Base-by-base conservation (phyloP, 148 eudicot genomes). In the Nyssa sinensis region DNA sequence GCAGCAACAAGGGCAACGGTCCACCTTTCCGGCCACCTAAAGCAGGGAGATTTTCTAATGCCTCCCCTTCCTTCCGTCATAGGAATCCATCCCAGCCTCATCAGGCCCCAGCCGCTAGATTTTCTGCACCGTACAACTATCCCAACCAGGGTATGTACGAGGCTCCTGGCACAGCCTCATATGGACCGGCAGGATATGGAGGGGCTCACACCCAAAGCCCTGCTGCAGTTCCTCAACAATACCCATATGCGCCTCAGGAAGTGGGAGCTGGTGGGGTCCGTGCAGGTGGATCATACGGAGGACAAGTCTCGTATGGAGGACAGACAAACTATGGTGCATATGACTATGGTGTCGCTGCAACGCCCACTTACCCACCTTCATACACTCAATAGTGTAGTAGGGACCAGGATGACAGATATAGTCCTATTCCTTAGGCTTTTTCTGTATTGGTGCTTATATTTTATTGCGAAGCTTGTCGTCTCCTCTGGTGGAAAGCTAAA, bases 21-120 rank as follows among this genome's bases (percentile, higher is more conserved):
- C 64, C 74, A 17, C 62, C 81, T 55, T 69, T 39, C 32, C 86
- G 86, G 1, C 86, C 86, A 2, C 70, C 81, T 13, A 88, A 88
- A 75, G 53, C 78, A 0, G 75, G 70, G n/a, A 82, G 82, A 73
- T 66, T 74, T 44, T 80, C 84, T 21, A 74, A 64, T 19, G 60
- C 82, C 19, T 76, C 82, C 57, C 79, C 83, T 70, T 29, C 85
- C 1, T 83, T 75, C 74, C 80, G 69, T 28, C 77, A 64, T 25
- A 67, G 80, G 41, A 79, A 81, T n/a, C 74, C 73, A 10, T 60
- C 70, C 30, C 70, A 41, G 39, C 24, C 69, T 55, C 70, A 62
- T 16, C 86, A 66, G 59, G 72, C 77, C 32, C 76, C 84, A 1
- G 87, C 75, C 35, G 62, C 84, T 14, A 81, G 79, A 64, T 79